Percentiles rank a stretch among this genome's conserved stretches.
Evolutionary conservation across 2,329 filamentous ascomycete genomes (phyloP).

Genomic region (Fusarium chaquense): DNA sequence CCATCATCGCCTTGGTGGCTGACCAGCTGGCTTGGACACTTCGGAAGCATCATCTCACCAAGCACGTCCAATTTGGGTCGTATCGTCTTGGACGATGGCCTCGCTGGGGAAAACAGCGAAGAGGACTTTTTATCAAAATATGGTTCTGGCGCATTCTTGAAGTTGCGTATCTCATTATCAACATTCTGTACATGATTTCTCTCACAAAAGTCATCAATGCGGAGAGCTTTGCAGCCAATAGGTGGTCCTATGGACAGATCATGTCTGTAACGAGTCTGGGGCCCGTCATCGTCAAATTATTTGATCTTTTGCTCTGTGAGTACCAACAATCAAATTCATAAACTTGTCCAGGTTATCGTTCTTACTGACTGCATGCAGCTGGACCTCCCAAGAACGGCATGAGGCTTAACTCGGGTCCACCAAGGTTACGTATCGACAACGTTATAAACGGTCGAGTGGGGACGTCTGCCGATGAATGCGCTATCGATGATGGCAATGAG

Average conservation of each 20-base stretch:
- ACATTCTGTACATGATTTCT: constrained; percentile 55
- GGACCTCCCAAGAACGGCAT: constrained; percentile 55
- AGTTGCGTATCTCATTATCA: constrained; percentile 53
- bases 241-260: constrained; percentile 56
- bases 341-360: background rate
- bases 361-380: constrained; percentile 48
- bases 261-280: no score
- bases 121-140: constrained; percentile 48
- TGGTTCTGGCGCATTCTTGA: constrained; percentile 54
- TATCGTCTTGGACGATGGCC: constrained; percentile 52
- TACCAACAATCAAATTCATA: background rate
- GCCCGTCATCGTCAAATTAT: constrained; percentile 56
- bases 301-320: constrained; percentile 55
- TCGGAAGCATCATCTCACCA: constrained; percentile 51
- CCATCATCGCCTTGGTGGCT: constrained; percentile 51
- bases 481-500: constrained; percentile 36
- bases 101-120: constrained; percentile 45
- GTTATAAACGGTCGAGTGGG: constrained; percentile 52
- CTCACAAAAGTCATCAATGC: constrained; percentile 52
- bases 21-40: constrained; percentile 55
- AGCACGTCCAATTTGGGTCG: constrained; percentile 49
- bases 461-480: constrained; percentile 43
- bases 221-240: constrained; percentile 53
- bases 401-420: constrained; percentile 53
- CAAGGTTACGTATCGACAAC: constrained; percentile 55